Conservation (phyloP, 176 grass and related monocot species). For the Zoysia pacifica region DNA sequence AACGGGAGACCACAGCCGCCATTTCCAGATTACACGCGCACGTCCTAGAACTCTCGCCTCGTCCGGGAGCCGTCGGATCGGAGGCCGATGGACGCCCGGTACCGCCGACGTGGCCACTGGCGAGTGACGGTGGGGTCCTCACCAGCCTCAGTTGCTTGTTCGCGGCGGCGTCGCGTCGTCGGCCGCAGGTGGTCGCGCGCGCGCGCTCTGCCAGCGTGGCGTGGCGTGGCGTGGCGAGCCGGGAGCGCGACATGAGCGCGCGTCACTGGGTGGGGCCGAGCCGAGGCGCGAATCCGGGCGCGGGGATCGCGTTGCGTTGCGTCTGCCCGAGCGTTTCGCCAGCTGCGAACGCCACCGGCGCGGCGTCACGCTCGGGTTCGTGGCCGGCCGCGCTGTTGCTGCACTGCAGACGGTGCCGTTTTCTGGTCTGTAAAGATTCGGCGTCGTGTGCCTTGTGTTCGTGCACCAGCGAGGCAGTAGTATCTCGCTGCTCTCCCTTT, state of each 20-base stretch:
- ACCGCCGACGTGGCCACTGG: background rate
- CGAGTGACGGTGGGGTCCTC: too few relatives aligned
- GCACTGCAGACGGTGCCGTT: background rate
- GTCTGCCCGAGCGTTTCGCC: slow-evolving; percentile 10
- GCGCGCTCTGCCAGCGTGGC: background rate
- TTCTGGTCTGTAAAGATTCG: background rate
- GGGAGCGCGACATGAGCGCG: background rate
- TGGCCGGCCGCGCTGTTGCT: background rate
- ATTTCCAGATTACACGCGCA: slow-evolving; percentile 1
- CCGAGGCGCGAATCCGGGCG: background rate
- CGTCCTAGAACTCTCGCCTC: background rate
- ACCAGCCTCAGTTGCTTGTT: slow-evolving; percentile 18
- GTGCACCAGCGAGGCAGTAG: too few relatives aligned
- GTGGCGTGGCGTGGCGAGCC: background rate
- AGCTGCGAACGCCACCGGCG: slow-evolving; percentile 23
- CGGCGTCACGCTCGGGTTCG: background rate
- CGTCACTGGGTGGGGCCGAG: too few relatives aligned
- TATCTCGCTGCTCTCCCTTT: background rate
- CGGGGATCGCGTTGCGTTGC: too few relatives aligned
- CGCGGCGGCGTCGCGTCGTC: background rate
- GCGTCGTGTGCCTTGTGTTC: background rate
- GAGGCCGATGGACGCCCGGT: background rate
- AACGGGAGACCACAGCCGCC: slow-evolving; percentile 32
- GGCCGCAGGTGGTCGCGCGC: background rate
- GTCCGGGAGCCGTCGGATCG: too few relatives aligned